Conservation (phyloP, 129 eudicot genomes). For the Pseudognaphalium luteoalbum region DNA sequence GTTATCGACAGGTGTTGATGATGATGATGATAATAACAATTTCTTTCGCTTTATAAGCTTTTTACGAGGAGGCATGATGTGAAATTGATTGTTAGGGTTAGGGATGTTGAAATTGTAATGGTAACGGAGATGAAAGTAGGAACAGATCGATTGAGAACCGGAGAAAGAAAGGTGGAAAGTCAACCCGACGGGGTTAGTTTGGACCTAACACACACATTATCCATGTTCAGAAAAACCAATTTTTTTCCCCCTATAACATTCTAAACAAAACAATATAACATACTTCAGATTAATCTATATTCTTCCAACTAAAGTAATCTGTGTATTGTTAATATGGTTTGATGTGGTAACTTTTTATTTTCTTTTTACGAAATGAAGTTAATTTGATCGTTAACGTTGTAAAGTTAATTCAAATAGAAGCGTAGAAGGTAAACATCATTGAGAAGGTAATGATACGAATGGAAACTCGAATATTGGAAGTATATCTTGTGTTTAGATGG, state of each 20-base stretch:
- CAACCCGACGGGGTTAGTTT: neutral
- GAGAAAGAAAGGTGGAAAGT: neutral
- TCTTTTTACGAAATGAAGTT: too few species aligned
- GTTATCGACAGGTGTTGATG: neutral
- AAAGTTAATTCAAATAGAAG: too few species aligned
- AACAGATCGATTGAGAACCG: neutral
- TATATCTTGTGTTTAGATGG: too few species aligned
- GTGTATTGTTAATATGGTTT: too few species aligned
- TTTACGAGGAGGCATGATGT: neutral
- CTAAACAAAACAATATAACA: neutral
- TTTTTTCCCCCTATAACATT: too few species aligned
- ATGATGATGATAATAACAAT: neutral
- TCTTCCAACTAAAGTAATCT: too few species aligned
- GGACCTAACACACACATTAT: neutral
- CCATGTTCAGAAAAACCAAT: neutral
- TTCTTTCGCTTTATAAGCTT: neutral
- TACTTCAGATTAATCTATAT: neutral
- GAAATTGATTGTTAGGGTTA: neutral
- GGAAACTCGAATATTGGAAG: too few species aligned
- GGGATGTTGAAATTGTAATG: neutral
- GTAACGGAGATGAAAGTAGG: neutral
- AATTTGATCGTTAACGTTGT: too few species aligned
- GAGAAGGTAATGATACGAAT: too few species aligned
- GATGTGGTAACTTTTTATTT: too few species aligned
- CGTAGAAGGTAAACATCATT: too few species aligned